Conservation (phyloP, 2,329 filamentous ascomycete species). For the Hypoxylon rubiginosum region DNA sequence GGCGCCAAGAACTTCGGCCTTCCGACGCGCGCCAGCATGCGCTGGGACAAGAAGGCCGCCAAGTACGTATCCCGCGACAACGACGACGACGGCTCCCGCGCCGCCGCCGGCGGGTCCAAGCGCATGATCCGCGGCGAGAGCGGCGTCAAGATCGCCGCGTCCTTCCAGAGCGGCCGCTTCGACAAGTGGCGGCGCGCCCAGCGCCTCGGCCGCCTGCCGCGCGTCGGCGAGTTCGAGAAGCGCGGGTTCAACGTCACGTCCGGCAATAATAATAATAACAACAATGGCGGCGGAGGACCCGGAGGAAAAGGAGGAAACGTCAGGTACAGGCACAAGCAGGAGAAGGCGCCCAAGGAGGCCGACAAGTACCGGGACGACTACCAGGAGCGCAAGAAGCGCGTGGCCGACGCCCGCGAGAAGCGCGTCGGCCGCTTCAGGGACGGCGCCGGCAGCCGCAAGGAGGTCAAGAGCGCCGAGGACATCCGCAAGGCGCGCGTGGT, state of each 20-base stretch:
- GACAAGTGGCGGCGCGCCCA: conserved; percentile 92
- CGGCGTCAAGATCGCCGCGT: conserved; percentile 95
- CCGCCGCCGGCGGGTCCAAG: conserved; percentile 59
- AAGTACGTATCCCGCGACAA: conserved; percentile 95
- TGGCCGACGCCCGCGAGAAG: conserved; percentile 89
- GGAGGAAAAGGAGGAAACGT: conserved; percentile 59
- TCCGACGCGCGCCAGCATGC: conserved; percentile 80
- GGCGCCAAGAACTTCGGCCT: conserved; percentile 82
- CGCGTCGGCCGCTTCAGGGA: conserved; percentile 80
- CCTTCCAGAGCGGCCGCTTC: conserved; percentile 93
- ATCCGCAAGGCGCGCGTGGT: conserved; percentile 85
- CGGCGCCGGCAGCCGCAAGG: conserved; percentile 73
- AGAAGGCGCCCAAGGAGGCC: conserved; percentile 90
- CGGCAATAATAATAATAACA: conserved; percentile 52
- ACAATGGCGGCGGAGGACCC: conserved; percentile 54
- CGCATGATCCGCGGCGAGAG: conserved; percentile 88
- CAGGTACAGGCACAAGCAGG: conserved; percentile 87
- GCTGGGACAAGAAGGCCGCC: conserved; percentile 97
- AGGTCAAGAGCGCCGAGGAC: conserved; percentile 86
- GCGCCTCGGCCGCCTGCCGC: conserved; percentile 81
- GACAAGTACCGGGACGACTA: conserved; percentile 95
- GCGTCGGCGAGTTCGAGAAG: conserved; percentile 84
- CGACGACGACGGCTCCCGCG: conserved; percentile 89
- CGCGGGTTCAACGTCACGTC: conserved; percentile 45
- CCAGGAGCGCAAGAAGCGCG: conserved; percentile 88